Conservation (phyloP, 768 basidiomycete genomes). For the Auricularia sp. region DNA sequence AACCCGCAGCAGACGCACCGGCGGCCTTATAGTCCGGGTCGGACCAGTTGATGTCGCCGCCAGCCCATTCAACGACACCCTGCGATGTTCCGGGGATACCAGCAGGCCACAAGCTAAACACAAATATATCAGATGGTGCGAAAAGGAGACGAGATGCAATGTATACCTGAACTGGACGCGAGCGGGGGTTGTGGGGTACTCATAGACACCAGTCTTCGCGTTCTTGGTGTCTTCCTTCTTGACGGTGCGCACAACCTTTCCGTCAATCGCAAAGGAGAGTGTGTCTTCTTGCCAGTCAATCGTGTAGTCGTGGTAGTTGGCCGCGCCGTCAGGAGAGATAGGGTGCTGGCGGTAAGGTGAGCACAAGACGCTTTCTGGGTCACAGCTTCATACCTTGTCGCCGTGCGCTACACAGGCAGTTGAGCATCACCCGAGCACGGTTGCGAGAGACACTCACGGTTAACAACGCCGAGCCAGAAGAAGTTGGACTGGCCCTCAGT, state of each 20-base stretch:
- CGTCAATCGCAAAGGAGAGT: constrained; percentile 61
- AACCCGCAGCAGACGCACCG: constrained; percentile 25
- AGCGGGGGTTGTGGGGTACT: constrained; percentile 71
- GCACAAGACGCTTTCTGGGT: too few relatives aligned
- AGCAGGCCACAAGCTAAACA: constrained; percentile 62
- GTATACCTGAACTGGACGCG: constrained; percentile 68
- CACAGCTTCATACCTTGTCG: constrained; percentile 13
- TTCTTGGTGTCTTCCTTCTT: constrained; percentile 48
- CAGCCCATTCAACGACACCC: constrained; percentile 72
- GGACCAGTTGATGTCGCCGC: constrained; percentile 53
- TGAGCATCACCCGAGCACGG: neutral
- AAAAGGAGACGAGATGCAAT: neutral
- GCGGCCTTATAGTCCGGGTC: constrained; percentile 68
- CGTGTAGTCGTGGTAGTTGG: constrained; percentile 71
- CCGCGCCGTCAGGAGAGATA: constrained; percentile 51
- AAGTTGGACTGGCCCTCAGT: constrained; percentile 64
- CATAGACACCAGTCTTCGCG: constrained; percentile 36
- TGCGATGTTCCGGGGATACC: constrained; percentile 49
- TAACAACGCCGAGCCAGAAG: constrained; percentile 37
- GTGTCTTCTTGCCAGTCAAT: constrained; percentile 71
- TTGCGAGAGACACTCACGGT: neutral
- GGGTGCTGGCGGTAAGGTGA: constrained; percentile 14
- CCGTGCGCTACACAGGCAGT: constrained; percentile 29
- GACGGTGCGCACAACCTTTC: constrained; percentile 58
- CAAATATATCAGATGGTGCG: neutral